phyloP scores from a whole-genome alignment of 208 protist genomes.

The Wallacemonas sp. region DNA sequence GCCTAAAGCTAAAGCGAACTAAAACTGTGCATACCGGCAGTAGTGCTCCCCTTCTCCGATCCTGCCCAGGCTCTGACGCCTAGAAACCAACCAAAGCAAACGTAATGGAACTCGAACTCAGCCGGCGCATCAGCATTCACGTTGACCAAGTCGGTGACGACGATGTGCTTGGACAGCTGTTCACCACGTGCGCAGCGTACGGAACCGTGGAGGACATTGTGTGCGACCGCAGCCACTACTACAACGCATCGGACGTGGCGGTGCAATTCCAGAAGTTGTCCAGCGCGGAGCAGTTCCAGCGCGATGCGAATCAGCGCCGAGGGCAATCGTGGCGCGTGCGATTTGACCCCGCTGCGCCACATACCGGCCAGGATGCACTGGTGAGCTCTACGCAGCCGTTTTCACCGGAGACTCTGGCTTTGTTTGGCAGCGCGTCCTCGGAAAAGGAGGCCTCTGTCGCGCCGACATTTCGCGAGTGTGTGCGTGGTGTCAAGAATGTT shows the following conservation, averaged over 20 bases:
- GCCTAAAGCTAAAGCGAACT: no score
- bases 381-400: slow-evolving; percentile 42
- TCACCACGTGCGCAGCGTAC: slow-evolving; percentile 63
- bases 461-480: slow-evolving; percentile 10
- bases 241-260: slow-evolving; percentile 48
- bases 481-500: slow-evolving; percentile 10
- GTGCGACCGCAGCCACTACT: slow-evolving; percentile 54
- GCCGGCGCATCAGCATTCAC: slow-evolving; percentile 51
- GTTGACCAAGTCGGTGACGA: slow-evolving; percentile 54
- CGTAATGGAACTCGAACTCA: slow-evolving; percentile 19
- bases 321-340: slow-evolving; percentile 45
- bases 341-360: slow-evolving; percentile 39
- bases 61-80: background rate
- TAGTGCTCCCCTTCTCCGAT: no score
- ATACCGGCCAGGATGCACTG: slow-evolving; percentile 51
- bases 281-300: slow-evolving; percentile 52
- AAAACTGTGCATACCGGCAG: no score
- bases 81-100: background rate
- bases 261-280: slow-evolving; percentile 82
- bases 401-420: slow-evolving; percentile 13
- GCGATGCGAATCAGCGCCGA: slow-evolving; percentile 31
- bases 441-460: background rate
- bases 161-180: slow-evolving; percentile 49
- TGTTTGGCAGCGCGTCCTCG: background rate
- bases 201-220: slow-evolving; percentile 58